Percentiles rank a stretch among this genome's conserved stretches.
Conservation (phyloP, 2,329 filamentous ascomycete genomes). For the Triangularia verruculosa region DNA sequence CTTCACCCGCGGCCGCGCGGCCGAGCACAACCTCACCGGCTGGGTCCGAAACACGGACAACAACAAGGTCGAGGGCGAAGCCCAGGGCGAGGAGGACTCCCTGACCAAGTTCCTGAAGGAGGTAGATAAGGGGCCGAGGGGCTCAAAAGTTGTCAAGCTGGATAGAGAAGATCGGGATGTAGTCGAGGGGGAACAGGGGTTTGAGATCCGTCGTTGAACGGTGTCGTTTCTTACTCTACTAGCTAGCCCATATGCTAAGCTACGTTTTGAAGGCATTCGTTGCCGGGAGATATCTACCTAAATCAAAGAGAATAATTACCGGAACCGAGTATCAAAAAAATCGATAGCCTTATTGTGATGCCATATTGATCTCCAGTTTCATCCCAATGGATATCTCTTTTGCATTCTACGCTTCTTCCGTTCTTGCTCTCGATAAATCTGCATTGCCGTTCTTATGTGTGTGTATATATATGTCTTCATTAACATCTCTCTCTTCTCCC, state of each 20-base stretch:
- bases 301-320: too few relatives aligned
- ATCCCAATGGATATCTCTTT: background rate
- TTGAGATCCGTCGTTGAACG: conserved; percentile 50
- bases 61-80: conserved; percentile 78
- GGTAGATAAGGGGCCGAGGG: conserved; percentile 69
- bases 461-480: background rate
- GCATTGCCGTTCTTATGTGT: background rate
- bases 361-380: background rate
- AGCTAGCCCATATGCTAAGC: too few relatives aligned
- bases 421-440: background rate
- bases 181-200: conserved; percentile 65
- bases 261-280: too few relatives aligned
- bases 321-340: too few relatives aligned
- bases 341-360: too few relatives aligned
- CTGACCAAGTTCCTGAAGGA: conserved; percentile 71
- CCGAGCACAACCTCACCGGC: conserved; percentile 51
- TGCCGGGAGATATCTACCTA: background rate
- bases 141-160: conserved; percentile 70
- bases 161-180: conserved; percentile 65
- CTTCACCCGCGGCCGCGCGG: conserved; percentile 53
- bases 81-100: conserved; percentile 67
- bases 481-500: background rate
- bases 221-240: background rate
- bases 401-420: background rate
- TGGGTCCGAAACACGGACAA: conserved; percentile 60